Conservation (phyloP, 805 yeast genomes). For the Candida tibetensis region DNA sequence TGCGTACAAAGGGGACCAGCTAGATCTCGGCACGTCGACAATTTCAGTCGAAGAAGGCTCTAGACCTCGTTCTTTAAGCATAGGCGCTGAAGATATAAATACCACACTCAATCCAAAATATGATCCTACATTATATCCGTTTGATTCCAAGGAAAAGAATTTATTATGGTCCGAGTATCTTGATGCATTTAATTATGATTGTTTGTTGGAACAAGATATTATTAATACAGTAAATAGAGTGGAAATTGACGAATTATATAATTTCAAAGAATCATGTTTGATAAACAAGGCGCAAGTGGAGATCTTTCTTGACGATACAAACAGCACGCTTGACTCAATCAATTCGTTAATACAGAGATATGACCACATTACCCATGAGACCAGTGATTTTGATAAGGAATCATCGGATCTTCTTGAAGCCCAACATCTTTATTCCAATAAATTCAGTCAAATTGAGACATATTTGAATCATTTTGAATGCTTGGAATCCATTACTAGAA, state of each 20-base stretch:
- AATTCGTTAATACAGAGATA: constrained; percentile 50
- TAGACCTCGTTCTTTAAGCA: constrained; percentile 3
- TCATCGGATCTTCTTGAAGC: constrained; percentile 50
- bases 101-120: no score
- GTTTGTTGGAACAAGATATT: constrained; percentile 38
- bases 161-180: constrained; percentile 30
- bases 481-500: constrained; percentile 65
- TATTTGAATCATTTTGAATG: constrained; percentile 63
- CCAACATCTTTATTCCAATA: constrained; percentile 39
- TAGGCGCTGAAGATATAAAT: neutral
- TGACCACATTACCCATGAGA: constrained; percentile 57
- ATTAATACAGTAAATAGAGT: constrained; percentile 39
- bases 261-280: constrained; percentile 35
- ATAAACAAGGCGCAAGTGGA: constrained; percentile 19
- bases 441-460: constrained; percentile 44
- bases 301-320: constrained; percentile 45
- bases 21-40: constrained; percentile 14
- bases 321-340: constrained; percentile 43
- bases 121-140: constrained; percentile 27
- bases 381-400: constrained; percentile 59
- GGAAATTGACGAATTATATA: constrained; percentile 28
- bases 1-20: constrained; percentile 26
- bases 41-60: neutral
- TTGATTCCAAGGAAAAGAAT: constrained; percentile 36
- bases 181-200: constrained; percentile 41